Percentiles rank a stretch among this genome's conserved stretches.
Conservation (phyloP, 495 filamentous ascomycete genomes). For the Hypoxylon trugodes region DNA sequence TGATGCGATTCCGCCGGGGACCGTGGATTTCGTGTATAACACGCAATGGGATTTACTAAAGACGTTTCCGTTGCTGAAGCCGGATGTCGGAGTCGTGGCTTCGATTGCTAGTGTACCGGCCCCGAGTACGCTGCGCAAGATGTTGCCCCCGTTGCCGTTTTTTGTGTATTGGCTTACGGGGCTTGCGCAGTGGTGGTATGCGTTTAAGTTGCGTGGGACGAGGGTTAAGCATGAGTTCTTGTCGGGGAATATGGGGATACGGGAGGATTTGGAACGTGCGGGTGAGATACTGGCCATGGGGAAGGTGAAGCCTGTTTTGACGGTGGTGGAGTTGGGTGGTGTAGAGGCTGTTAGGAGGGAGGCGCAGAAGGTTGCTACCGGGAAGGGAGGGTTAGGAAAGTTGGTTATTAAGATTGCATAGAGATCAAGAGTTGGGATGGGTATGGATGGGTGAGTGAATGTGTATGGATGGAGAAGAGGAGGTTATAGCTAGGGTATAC, state of each 20-base stretch:
- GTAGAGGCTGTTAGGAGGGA: constrained; percentile 54
- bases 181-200: constrained; percentile 49
- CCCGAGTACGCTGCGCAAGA: constrained; percentile 46
- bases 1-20: constrained; percentile 50
- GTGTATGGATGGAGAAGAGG: no score
- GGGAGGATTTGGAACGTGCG: constrained; percentile 54
- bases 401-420: constrained; percentile 58
- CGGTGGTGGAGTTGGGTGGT: constrained; percentile 54
- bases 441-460: background rate
- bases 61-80: constrained; percentile 50
- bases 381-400: constrained; percentile 65
- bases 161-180: constrained; percentile 45
- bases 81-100: constrained; percentile 50
- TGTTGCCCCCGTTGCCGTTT: constrained; percentile 48
- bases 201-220: constrained; percentile 48
- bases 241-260: constrained; percentile 46
- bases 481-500: no score
- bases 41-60: constrained; percentile 50
- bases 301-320: constrained; percentile 56
- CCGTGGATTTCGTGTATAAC: constrained; percentile 64
- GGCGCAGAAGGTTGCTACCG: constrained; percentile 56
- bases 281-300: constrained; percentile 54
- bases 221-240: constrained; percentile 49
- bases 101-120: constrained; percentile 53
- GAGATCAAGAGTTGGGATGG: background rate